Evolutionary conservation across 2,329 filamentous ascomycete species (phyloP), one percentile per base, ranked within the genome.

Genomic region (Lasiodiplodia gonubiensis): DNA sequence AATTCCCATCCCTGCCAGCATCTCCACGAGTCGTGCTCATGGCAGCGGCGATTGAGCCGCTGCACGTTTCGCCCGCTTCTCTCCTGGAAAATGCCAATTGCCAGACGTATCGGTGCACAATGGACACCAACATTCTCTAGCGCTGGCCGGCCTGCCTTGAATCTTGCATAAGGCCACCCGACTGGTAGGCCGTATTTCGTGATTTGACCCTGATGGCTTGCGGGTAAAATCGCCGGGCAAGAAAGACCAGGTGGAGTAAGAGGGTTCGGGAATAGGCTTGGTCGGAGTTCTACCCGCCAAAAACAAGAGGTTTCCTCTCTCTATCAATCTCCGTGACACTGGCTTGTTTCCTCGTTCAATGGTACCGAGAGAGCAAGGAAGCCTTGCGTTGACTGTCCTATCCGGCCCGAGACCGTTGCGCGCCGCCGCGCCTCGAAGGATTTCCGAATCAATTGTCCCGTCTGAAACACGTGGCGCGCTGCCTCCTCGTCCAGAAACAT

Each of bases 271-370:
- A 59, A 59, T 46, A 59, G 16, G 25, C 39, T 14, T 33, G 25
- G 30, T 46, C 46, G 59, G 59, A 25, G n/a, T 63, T 63, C 59
- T 51, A 51, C 25, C 42, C 59, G 59, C 18, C 18, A 46, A 46
- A 37, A n/a, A 63, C 39, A 63, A 63, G 42, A 63, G 33, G 42
- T 46, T n/a, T n/a, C 35, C 42, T n/a, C 27, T 12, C n/a, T 52
- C 25, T 5, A 25, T 25, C 35, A 8, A 25, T 11, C 11, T 49
- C 25, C 59, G 12, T 51, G 42, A 46, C 42, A 46, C 42, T 42
- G 42, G 42, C 18, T 46, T 46, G 42, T 21, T 46, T 46, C 42
- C 21, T 46, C 42, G 7, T 46, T 11, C 18, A 8, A 46, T 4
- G 42, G 42, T 46, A 46, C 42, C n/a, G 42, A n/a, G 42, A 46